Evolutionary conservation across 305 asterid genomes (phyloP).

Genomic region (Plantago rigida): DNA sequence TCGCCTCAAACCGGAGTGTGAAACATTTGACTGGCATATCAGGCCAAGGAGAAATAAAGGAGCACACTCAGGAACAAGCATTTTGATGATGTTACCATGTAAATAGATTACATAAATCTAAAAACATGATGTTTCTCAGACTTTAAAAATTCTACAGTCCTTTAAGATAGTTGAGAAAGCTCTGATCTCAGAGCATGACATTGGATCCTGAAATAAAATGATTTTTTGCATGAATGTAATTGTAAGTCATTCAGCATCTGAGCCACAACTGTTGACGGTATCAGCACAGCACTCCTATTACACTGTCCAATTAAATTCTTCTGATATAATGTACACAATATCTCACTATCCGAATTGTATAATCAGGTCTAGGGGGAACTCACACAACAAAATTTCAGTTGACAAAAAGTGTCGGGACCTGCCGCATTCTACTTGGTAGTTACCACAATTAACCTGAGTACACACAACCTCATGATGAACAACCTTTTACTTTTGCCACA

Average conservation of each 20-base stretch:
- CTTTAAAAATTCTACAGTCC: neutral
- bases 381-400: neutral
- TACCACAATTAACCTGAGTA: neutral
- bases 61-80: neutral
- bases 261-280: too few relatives aligned
- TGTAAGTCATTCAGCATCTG: too few relatives aligned
- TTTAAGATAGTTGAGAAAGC: too few relatives aligned
- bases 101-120: neutral
- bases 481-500: neutral
- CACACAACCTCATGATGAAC: neutral
- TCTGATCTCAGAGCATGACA: too few relatives aligned
- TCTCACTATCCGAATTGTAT: neutral
- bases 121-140: neutral
- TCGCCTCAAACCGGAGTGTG: constrained; percentile 49
- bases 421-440: neutral
- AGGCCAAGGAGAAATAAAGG: constrained; percentile 18
- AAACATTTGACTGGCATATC: constrained; percentile 41
- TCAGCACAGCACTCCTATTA: too few relatives aligned
- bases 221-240: too few relatives aligned
- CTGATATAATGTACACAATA: neutral
- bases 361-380: neutral
- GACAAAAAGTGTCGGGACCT: neutral
- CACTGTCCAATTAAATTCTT: neutral
- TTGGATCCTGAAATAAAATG: too few relatives aligned
- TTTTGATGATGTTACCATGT: too few relatives aligned